Percentiles rank a stretch among this genome's conserved stretches.
These are phyloP conservation scores for Crithidia acanthocephali DNA, from an alignment of 208 protist species.

Conservation along the genomic window DNA sequence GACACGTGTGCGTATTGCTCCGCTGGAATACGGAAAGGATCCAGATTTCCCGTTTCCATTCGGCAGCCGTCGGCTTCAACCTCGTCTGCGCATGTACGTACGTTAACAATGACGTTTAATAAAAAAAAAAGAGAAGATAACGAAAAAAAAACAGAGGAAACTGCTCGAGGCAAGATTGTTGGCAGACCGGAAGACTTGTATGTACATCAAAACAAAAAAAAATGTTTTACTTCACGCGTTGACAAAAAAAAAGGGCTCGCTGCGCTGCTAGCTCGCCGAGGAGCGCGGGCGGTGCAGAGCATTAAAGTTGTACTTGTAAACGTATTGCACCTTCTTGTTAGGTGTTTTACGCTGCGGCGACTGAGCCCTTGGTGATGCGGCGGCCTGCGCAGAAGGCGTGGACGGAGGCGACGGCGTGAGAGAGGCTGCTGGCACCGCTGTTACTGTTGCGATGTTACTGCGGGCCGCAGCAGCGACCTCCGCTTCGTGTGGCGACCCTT, in stretches of 20 bases:
- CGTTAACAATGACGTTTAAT: background rate
- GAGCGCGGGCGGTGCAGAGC: conserved; percentile 19
- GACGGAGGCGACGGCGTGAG: background rate
- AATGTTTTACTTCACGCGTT: no score
- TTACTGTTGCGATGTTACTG: background rate
- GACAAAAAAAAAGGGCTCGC: no score
- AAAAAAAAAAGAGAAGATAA: conserved; percentile 14
- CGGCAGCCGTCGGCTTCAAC: no score
- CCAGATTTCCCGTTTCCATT: no score
- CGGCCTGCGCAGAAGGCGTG: background rate
- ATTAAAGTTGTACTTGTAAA: conserved; percentile 36
- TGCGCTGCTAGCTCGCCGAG: conserved; percentile 2
- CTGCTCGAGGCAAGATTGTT: background rate
- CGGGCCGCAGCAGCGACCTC: background rate
- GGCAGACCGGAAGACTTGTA: no score
- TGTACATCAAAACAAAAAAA: no score
- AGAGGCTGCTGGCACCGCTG: background rate
- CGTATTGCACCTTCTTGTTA: conserved; percentile 23
- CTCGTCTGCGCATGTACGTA: no score
- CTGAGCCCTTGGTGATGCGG: background rate
- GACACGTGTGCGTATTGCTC: no score
- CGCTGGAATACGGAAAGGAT: no score
- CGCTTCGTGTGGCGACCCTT: background rate
- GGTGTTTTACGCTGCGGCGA: background rate
- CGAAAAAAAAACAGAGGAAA: conserved; percentile 1